Evolutionary conservation across 164 flowering plant species (phyloP).

Genomic region (Saururus chinensis): DNA sequence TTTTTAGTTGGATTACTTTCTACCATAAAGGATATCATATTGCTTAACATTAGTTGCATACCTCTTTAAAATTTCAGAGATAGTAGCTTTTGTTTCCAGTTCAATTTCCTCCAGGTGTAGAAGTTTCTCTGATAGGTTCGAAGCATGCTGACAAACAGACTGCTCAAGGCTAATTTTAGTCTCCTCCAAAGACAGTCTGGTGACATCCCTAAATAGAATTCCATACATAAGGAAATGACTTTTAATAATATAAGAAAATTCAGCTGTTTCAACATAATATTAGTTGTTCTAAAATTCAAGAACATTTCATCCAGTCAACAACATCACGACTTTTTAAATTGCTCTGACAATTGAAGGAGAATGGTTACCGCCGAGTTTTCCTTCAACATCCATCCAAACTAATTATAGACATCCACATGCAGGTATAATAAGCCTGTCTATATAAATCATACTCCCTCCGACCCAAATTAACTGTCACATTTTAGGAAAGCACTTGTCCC

Average conservation of each 20-base stretch:
- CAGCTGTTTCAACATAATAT: neutral
- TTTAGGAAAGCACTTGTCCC: no score
- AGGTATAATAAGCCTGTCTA: no score
- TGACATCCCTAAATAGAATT: constrained; percentile 25
- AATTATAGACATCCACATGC: no score
- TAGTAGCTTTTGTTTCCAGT: constrained; percentile 27
- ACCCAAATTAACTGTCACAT: no score
- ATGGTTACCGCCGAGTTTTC: no score
- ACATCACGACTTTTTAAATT: no score
- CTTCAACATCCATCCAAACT: no score
- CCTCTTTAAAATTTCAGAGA: constrained; percentile 50
- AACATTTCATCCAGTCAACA: no score
- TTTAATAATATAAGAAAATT: neutral
- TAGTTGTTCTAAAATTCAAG: neutral
- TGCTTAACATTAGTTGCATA: constrained; percentile 4
- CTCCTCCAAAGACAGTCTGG: constrained; percentile 32
- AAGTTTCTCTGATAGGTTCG: constrained; percentile 33
- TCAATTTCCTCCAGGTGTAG: constrained; percentile 34
- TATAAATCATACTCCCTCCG: no score
- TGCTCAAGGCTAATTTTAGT: constrained; percentile 26
- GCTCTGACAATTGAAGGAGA: no score
- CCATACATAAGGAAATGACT: neutral
- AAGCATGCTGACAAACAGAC: no score
- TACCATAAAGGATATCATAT: neutral
- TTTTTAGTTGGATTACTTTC: no score